Conservation (phyloP, 805 yeast species). For the Zygoascus bituminiphila region DNA sequence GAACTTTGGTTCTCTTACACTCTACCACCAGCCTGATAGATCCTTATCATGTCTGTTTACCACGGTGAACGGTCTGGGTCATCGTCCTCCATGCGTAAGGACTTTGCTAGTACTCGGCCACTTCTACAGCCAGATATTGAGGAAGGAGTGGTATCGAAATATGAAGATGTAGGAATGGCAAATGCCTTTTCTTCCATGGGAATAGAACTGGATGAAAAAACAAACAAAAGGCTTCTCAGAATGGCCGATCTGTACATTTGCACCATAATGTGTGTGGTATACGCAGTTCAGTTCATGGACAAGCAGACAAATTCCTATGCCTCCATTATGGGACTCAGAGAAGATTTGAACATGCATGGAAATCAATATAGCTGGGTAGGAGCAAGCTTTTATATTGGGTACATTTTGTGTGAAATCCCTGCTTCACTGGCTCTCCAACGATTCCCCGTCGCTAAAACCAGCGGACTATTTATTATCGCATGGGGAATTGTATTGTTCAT, state of each 20-base stretch:
- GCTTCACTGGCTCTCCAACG: conserved; percentile 41
- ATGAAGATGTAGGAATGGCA: conserved; percentile 6
- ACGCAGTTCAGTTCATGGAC: conserved; percentile 54
- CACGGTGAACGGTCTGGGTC: background rate
- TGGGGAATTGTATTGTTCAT: conserved; percentile 57
- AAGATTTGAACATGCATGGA: conserved; percentile 39
- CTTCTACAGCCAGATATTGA: background rate
- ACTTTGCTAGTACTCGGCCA: background rate
- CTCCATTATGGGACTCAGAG: conserved; percentile 43
- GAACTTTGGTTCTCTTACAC: background rate
- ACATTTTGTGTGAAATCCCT: conserved; percentile 48
- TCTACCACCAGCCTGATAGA: background rate
- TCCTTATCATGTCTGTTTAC: background rate
- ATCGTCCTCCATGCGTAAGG: background rate
- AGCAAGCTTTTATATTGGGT: conserved; percentile 59
- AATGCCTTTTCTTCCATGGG: conserved; percentile 10
- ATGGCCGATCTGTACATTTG: conserved; percentile 46
- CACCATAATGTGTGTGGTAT: conserved; percentile 43
- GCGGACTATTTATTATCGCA: conserved; percentile 39
- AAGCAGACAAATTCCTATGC: conserved; percentile 46
- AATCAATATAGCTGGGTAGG: conserved; percentile 41
- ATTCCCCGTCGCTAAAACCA: conserved; percentile 48
- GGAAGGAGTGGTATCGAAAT: background rate
- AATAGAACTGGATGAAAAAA: conserved; percentile 12
- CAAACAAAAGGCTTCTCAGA: conserved; percentile 32